Evolutionary conservation across 139 green algal genomes (phyloP), one percentile per base, ranked within the genome.

Genomic region (Chlamydomonas sp.): DNA sequence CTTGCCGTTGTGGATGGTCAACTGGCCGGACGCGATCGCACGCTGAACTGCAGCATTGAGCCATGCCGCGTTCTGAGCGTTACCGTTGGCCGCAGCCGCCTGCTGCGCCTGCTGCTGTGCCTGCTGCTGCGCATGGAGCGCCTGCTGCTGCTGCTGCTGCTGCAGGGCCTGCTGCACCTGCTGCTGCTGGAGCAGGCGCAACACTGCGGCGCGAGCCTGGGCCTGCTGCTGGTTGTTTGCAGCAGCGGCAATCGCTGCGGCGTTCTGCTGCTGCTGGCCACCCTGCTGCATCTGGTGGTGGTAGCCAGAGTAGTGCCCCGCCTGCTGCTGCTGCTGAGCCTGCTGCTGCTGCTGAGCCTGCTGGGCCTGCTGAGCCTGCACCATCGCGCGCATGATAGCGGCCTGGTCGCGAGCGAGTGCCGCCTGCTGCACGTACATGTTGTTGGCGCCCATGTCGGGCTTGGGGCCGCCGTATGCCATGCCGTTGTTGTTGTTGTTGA

Each of bases 41-140:
- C 13, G 39, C 39, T 50, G 39, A 8, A 13, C 39, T 50, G 39
- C 8, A 50, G 39, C 33, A 39, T 57, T 50, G 39, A 50, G 10
- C 39, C 13, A 50, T 50, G 39, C 10, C 39, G 8, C 10, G 39
- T 50, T 8, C 39, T 50, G 39, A 22, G 29, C 5, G 50, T n/a
- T 35, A 8, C 29, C 5, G 22, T 61, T 39, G 36, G 50, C 22
- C 50, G 24, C 50, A 20, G 50, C 50, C 8, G 16, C 50, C 22
- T 66, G 59, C 59, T 66, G 59, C 29, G 20, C 59, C 54, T 63
- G 54, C 54, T 63, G 54, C 54, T 63, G 8, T 64, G 54, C 10
- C 20, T 65, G 67, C 34, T 65, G 65, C 38, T 28, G 8, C 30
- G 54, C 54, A 36, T 22, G 24, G 22, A 33, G 24, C 22, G 16